These are phyloP conservation scores for Porphyrellus cyaneotinctus DNA, from an alignment of 768 basidiomycete species.

Conservation along the genomic window DNA sequence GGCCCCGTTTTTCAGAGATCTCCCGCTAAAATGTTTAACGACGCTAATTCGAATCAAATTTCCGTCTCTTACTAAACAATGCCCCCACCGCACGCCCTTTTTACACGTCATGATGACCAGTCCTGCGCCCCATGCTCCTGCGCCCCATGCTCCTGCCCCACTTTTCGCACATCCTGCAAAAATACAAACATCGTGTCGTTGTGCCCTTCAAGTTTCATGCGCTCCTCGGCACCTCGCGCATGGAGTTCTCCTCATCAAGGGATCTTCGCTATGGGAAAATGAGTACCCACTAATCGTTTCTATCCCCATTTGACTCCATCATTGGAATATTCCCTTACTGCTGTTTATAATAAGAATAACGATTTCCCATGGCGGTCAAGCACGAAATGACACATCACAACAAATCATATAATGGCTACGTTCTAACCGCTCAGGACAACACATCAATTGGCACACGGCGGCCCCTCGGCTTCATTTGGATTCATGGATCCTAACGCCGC, in stretches of 20 bases:
- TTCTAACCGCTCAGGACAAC: slow-evolving; percentile 5
- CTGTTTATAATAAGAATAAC: slow-evolving; percentile 8
- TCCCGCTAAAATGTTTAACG: slow-evolving; percentile 29
- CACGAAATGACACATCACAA: slow-evolving; percentile 3
- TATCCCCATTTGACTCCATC: slow-evolving; percentile 18
- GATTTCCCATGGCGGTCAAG: slow-evolving; percentile 25
- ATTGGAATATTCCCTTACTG: slow-evolving; percentile 10
- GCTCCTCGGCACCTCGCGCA: slow-evolving; percentile 25
- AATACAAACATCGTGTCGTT: neutral
- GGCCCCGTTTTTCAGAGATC: slow-evolving; percentile 20
- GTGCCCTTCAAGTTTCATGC: slow-evolving; percentile 21
- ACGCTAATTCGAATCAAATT: slow-evolving; percentile 29
- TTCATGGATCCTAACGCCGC: slow-evolving; percentile 9
- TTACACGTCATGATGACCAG: slow-evolving; percentile 22
- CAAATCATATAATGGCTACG: slow-evolving; percentile 24
- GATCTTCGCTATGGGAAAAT: slow-evolving; percentile 10
- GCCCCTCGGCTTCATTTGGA: slow-evolving; percentile 5
- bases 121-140: slow-evolving; percentile 1
- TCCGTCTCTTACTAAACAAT: slow-evolving; percentile 20
- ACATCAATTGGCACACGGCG: neutral
- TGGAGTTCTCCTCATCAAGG: slow-evolving; percentile 8
- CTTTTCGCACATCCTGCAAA: slow-evolving; percentile 3
- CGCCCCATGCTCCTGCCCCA: neutral
- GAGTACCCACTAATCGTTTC: slow-evolving; percentile 5
- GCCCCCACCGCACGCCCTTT: neutral